Base-by-base conservation (phyloP, 2,329 filamentous ascomycete species). In the Claviceps humidiphila region DNA sequence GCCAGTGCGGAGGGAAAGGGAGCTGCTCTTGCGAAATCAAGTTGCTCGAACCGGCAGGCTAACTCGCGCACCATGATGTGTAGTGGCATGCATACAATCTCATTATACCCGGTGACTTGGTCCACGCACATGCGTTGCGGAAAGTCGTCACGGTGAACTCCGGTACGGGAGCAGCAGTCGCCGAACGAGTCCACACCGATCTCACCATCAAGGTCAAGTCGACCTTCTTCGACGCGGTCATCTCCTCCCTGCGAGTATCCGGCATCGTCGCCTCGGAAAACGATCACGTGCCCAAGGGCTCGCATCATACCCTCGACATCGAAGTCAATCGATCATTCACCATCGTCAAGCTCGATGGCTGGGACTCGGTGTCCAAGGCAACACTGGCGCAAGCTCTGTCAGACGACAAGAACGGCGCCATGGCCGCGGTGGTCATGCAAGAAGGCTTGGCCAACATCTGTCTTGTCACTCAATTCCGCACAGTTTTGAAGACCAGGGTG, bases 401-500 rank as follows among this genome's bases (percentile, higher is more conserved):
- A 60, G 81, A 87, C 59, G 84, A 88, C 58, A 83, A 84, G 61
- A 82, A 86, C 56, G 89, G 89, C 1, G 85, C 91, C 56, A 77
- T 95, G 17, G 88, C 89, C 52, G 91, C 93, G 0, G 84, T 97
- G 1, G 87, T 97, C 24, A 91, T 98, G 85, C 87, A 95, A 61
- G 91, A 97, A 61, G 86, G 87, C 16, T 68, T 87, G 16, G 86
- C 88, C 53, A 89, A 90, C 65, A 86, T 93, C 57, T 91, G 87
- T 66, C 75, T 90, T 22, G 85, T 93, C 52, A 90, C 85, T 2
- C 82, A 89, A 62, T 83, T 85, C 65, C 85, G 88, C 59, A 91
- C 87, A 3, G 77, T 91, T 30, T 68, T 89, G 52, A 84, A 87
- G 59, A 64, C 67, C 48, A 62, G 66, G 24, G 63, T 93, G 37